Conservation (phyloP, 2,329 filamentous ascomycete species). For the Dichotomopilus funicola region DNA sequence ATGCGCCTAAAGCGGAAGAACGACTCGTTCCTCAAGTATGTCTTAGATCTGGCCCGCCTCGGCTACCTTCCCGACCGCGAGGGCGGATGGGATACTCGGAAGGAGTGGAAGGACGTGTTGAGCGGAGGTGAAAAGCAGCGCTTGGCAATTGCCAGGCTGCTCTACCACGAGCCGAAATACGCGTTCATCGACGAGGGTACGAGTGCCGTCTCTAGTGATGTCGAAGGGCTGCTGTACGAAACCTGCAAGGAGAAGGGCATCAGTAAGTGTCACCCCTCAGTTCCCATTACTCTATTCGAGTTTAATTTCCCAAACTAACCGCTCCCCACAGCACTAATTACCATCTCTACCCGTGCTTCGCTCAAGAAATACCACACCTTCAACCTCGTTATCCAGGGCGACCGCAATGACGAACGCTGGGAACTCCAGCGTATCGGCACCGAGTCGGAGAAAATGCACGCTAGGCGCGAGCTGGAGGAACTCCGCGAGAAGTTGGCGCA, state of each 20-base stretch:
- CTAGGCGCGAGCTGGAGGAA: slow-evolving; percentile 85
- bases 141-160: slow-evolving; percentile 79
- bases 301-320: neutral
- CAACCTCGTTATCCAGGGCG: slow-evolving; percentile 78
- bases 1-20: slow-evolving; percentile 77
- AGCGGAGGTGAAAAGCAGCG: slow-evolving; percentile 96
- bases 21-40: slow-evolving; percentile 69
- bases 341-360: slow-evolving; percentile 88
- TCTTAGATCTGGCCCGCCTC: slow-evolving; percentile 76
- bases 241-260: slow-evolving; percentile 88
- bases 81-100: slow-evolving; percentile 92
- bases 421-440: slow-evolving; percentile 91
- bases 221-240: slow-evolving; percentile 91
- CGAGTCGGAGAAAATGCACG: slow-evolving; percentile 83
- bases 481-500: slow-evolving; percentile 71
- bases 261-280: slow-evolving; percentile 51
- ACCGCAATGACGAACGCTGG: slow-evolving; percentile 79
- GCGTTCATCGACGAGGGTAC: slow-evolving; percentile 95
- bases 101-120: slow-evolving; percentile 98
- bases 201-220: slow-evolving; percentile 86
- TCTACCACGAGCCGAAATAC: slow-evolving; percentile 93
- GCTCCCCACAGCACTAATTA: slow-evolving; percentile 66
- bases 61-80: slow-evolving; percentile 88
- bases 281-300: slow-evolving; percentile 13
- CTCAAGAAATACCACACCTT: slow-evolving; percentile 94